Base-by-base conservation (phyloP, 352 stramenopile species). In the Phytophthora meadii region DNA sequence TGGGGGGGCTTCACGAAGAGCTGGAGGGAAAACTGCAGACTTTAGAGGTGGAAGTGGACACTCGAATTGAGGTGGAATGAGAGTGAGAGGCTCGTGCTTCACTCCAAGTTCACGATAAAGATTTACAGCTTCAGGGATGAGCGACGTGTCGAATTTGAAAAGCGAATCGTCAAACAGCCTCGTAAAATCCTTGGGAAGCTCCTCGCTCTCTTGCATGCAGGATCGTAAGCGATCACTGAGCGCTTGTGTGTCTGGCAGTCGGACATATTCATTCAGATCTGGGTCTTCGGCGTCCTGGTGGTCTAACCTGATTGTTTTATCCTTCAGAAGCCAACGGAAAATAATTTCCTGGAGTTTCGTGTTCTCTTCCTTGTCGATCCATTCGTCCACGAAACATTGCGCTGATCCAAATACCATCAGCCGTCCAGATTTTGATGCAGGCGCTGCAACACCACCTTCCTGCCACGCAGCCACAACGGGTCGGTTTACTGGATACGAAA, bases 311-410 rank as follows among this genome's bases (percentile, higher is more conserved):
- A 94, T 88, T 5, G 63, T 46, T 37, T 84, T 87, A 71, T 98
- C 90, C 37, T 92, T 89, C 0, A 98, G 76, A 1, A 99, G 74
- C 90, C 95, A 99, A 25, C 91, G 87, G 49, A 98, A 93, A 34
- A 99, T 61, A 45, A 98, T 86, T 47, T 98, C 92, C 57, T 92
- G 90, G 3, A 99, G 76, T 58, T 95, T 94, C 5, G 59, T 65
- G 74, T 99, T 99, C 54, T 98, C 90, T 67, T 98, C 92, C 71
- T 98, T 98, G 68, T 98, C 92, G 19, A 99, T 74, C 90, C 91
- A 99, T 39, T 98, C 88, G 65, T 99, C 96, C 12, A 84, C 82
- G 64, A 99, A 98, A 44, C 98, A 96, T 28, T 98, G 92, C 0
- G 88, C 77, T 15, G 90, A 98, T 17, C 94, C 96, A 41, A 98